A percentile compares a stretch with the other conserved stretches of the same genome.
These are phyloP conservation scores for Phytophthora boehmeriae DNA, from an alignment of 352 stramenopile species.

Conservation along the genomic window DNA sequence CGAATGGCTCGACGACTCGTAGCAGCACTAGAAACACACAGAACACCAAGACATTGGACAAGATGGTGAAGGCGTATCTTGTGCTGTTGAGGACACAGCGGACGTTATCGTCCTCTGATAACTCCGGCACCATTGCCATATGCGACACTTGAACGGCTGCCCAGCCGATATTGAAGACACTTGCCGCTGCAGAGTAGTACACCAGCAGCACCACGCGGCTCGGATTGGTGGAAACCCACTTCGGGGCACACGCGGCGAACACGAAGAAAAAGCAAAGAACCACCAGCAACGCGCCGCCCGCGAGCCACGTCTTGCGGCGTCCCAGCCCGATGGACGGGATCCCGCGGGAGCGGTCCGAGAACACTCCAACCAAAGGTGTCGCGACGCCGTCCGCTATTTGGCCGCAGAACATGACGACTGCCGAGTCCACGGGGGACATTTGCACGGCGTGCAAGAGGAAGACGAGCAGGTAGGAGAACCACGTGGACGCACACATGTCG, in stretches of 20 bases:
- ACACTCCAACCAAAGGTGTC: constrained; percentile 79
- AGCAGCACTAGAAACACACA: constrained; percentile 79
- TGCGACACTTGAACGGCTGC: constrained; percentile 84
- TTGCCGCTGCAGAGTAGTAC: constrained; percentile 80
- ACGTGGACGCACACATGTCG: constrained; percentile 89
- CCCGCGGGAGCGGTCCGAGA: constrained; percentile 73
- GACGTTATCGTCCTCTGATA: constrained; percentile 79
- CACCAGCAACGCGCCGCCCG: constrained; percentile 71
- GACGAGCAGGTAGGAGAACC: constrained; percentile 89
- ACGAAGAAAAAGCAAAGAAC: constrained; percentile 89
- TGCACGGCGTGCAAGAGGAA: constrained; percentile 70
- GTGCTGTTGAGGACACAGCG: constrained; percentile 83
- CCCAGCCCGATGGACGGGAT: constrained; percentile 68
- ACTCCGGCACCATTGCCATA: constrained; percentile 87
- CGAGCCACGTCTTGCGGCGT: constrained; percentile 78
- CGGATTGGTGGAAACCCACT: constrained; percentile 59
- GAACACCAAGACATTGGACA: constrained; percentile 89
- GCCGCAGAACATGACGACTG: constrained; percentile 87
- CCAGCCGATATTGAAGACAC: constrained; percentile 88
- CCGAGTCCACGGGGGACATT: constrained; percentile 78
- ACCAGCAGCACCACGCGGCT: constrained; percentile 66
- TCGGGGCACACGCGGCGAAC: constrained; percentile 66
- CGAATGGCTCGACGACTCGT: constrained; percentile 57
- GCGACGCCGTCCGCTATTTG: constrained; percentile 84
- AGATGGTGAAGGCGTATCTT: constrained; percentile 85